Evolutionary conservation across 352 stramenopile genomes (phyloP).

Genomic region (Phytophthora sojae): DNA sequence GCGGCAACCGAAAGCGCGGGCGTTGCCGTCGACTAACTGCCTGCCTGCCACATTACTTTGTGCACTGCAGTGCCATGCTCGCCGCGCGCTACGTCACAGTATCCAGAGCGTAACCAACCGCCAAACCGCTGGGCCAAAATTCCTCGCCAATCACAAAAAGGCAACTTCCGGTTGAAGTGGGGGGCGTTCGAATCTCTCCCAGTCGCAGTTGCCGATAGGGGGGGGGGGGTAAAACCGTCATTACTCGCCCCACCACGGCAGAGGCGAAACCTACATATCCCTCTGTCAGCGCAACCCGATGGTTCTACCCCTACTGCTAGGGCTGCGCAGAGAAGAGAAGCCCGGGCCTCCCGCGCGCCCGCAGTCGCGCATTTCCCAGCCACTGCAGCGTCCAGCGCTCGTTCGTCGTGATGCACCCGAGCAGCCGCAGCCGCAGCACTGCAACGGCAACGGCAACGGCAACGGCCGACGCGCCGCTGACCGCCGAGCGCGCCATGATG

Average conservation of each 20-base stretch:
- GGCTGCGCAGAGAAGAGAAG: too few species aligned
- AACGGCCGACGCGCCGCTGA: constrained; percentile 34
- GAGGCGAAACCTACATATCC: constrained; percentile 18
- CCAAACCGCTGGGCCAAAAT: not conserved
- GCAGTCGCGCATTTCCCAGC: constrained; percentile 31
- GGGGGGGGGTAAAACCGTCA: not conserved
- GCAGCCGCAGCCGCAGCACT: constrained; percentile 2
- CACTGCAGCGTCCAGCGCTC: too few species aligned
- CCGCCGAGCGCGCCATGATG: constrained; percentile 76
- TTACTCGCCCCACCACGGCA: constrained; percentile 12
- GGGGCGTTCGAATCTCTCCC: not conserved
- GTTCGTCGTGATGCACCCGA: constrained; percentile 7
- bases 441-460: not conserved
- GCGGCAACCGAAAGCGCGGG: not conserved
- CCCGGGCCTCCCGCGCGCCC: not conserved
- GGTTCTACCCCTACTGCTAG: too few species aligned
- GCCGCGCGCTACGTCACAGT: too few species aligned
- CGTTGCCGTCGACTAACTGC: not conserved
- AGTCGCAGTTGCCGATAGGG: too few species aligned
- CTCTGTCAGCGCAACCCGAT: too few species aligned
- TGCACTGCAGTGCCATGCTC: not conserved
- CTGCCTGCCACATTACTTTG: constrained; percentile 4
- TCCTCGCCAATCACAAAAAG: not conserved
- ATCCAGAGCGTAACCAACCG: too few species aligned
- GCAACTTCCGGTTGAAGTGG: not conserved